Evolutionary conservation across 768 basidiomycete species (phyloP).

Genomic region (Cystofilobasidium bisporidii): DNA sequence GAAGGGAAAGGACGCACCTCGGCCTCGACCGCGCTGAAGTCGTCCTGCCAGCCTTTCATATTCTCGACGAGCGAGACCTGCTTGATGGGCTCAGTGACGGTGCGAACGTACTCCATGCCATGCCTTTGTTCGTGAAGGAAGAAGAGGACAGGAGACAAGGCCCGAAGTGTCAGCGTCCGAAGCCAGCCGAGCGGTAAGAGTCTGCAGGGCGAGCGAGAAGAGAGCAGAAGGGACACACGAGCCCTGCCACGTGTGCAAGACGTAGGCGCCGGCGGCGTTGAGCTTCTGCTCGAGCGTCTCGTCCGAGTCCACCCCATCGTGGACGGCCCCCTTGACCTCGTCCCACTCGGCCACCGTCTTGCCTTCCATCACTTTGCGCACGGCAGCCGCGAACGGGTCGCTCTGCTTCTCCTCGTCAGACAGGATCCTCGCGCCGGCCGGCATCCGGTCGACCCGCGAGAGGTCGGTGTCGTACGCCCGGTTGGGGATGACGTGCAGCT

Average conservation of each 20-base stretch:
- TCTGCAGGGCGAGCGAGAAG: slow-evolving; percentile 11
- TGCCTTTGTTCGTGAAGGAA: too few species aligned
- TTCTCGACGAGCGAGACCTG: slow-evolving; percentile 41
- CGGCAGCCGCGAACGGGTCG: not conserved
- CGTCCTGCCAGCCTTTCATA: slow-evolving; percentile 44
- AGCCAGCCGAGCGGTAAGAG: too few species aligned
- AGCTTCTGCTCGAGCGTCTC: slow-evolving; percentile 40
- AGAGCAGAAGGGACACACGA: slow-evolving; percentile 39
- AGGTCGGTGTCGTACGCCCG: slow-evolving; percentile 43
- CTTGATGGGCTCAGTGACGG: slow-evolving; percentile 42
- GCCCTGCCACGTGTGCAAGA: slow-evolving; percentile 44
- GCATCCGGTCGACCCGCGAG: slow-evolving; percentile 42
- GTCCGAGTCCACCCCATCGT: slow-evolving; percentile 31
- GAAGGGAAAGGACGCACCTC: slow-evolving; percentile 31
- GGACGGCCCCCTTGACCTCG: slow-evolving; percentile 30
- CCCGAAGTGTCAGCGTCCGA: too few species aligned
- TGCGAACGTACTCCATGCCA: slow-evolving; percentile 46
- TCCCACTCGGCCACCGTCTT: slow-evolving; percentile 31
- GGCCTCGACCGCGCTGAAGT: slow-evolving; percentile 39
- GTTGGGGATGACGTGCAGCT: slow-evolving; percentile 42
- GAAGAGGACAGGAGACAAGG: too few species aligned
- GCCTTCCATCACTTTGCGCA: slow-evolving; percentile 7
- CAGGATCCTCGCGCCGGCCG: slow-evolving; percentile 32
- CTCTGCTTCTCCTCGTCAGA: slow-evolving; percentile 19
- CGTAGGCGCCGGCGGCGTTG: slow-evolving; percentile 42